Percentiles rank a stretch among this genome's conserved stretches.
These are phyloP conservation scores for Zizania palustris DNA, from an alignment of 202 grass and related monocot genomes.

Conservation along the genomic window DNA sequence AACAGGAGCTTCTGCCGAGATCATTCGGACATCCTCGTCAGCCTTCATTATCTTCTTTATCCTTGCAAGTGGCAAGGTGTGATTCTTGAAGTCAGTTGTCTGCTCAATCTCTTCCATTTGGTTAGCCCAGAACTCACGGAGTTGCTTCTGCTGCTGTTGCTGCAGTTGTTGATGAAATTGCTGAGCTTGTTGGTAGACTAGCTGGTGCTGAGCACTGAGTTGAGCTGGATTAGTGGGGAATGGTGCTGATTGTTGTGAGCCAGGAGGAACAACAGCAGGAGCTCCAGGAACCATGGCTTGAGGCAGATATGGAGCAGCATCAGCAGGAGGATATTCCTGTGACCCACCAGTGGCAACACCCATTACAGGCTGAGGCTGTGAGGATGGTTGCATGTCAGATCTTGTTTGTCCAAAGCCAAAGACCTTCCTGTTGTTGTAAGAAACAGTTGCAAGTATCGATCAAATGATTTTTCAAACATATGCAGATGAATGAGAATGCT, in stretches of 20 bases:
- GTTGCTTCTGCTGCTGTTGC: slow-evolving; percentile 58
- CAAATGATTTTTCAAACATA: slow-evolving; percentile 25
- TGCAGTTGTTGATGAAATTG: slow-evolving; percentile 64
- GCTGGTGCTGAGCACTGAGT: slow-evolving; percentile 59
- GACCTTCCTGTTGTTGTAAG: neutral
- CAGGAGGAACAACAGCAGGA: slow-evolving; percentile 46
- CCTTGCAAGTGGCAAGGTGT: slow-evolving; percentile 49
- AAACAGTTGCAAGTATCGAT: slow-evolving; percentile 32
- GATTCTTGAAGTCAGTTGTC: slow-evolving; percentile 52
- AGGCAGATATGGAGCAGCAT: slow-evolving; percentile 42
- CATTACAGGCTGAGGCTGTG: slow-evolving; percentile 67
- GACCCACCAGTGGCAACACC: slow-evolving; percentile 61
- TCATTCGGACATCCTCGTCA: slow-evolving; percentile 51
- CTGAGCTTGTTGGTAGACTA: slow-evolving; percentile 60
- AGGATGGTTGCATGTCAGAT: slow-evolving; percentile 70
- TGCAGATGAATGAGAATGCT: slow-evolving; percentile 8
- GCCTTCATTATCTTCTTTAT: slow-evolving; percentile 77
- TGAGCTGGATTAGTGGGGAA: slow-evolving; percentile 51
- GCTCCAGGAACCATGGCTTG: slow-evolving; percentile 57
- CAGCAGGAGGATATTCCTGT: slow-evolving; percentile 57
- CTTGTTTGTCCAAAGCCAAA: slow-evolving; percentile 35
- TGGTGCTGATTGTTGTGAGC: slow-evolving; percentile 50
- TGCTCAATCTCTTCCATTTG: slow-evolving; percentile 68
- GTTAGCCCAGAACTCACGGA: slow-evolving; percentile 65
- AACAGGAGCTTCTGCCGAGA: slow-evolving; percentile 9